Percentiles rank a stretch among this genome's conserved stretches.
phyloP scores from a whole-genome alignment of 177 flowering plant species.

The Vitis hybrid region DNA sequence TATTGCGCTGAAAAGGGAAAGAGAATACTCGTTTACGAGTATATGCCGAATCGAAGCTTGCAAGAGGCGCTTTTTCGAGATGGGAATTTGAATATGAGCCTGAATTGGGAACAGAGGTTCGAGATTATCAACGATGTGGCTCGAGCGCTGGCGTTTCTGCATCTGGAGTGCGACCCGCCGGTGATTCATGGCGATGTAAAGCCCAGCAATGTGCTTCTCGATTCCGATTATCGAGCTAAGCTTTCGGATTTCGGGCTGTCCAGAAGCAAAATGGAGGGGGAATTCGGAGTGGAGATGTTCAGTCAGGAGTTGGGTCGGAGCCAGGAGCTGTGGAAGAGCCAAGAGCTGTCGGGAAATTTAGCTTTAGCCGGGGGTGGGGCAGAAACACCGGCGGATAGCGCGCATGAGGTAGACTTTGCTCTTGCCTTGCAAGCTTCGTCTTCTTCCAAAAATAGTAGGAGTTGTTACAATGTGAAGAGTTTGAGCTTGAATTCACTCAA shows the following conservation, averaged over 20 bases:
- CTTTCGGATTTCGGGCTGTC: conserved; percentile 96
- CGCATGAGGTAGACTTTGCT: conserved; percentile 76
- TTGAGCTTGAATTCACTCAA: conserved; percentile 29
- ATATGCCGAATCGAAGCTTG: conserved; percentile 86
- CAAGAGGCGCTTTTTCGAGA: conserved; percentile 76
- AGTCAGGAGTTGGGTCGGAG: conserved; percentile 74
- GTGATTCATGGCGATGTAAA: conserved; percentile 95
- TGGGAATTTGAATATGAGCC: conserved; percentile 3
- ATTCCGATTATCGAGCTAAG: conserved; percentile 66
- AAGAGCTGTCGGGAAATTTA: conserved; percentile 62
- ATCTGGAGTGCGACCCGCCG: conserved; percentile 84
- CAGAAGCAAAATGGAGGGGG: conserved; percentile 73
- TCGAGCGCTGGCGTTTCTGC: conserved; percentile 74
- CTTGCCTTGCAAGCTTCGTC: conserved; percentile 80
- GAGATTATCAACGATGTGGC: conserved; percentile 68
- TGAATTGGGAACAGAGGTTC: conserved; percentile 77
- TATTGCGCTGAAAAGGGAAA: conserved; percentile 62
- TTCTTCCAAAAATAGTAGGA: conserved; percentile 51
- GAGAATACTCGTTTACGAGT: conserved; percentile 78
- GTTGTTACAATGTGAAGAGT: conserved; percentile 28
- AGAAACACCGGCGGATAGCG: conserved; percentile 38
- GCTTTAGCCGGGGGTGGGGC: conserved; percentile 16
- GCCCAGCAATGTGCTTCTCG: conserved; percentile 92
- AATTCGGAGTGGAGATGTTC: conserved; percentile 69
- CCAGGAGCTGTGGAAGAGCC: conserved; percentile 59